Evolutionary conservation across 1,139 yeast genomes (phyloP).

Genomic region (Ogataea hybrid): DNA sequence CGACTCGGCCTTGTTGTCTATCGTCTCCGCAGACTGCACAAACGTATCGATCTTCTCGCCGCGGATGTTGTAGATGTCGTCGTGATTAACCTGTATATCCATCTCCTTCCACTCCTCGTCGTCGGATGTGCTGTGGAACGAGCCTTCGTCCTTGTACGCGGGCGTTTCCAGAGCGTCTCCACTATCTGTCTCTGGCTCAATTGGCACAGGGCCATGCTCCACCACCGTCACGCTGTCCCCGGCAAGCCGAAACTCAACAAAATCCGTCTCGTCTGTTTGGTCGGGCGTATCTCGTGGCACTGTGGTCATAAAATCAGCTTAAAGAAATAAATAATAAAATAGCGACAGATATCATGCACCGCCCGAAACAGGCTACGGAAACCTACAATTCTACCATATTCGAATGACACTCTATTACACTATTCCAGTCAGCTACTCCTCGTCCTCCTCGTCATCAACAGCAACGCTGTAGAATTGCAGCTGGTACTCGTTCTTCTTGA

Average conservation of each 20-base stretch:
- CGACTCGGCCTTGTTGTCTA: constrained; percentile 13
- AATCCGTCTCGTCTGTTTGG: not conserved
- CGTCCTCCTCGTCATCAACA: constrained; percentile 93
- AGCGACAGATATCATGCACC: not conserved
- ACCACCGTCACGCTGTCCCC: constrained; percentile 2
- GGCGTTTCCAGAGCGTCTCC: not conserved
- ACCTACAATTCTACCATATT: not conserved
- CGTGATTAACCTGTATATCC: constrained; percentile 47
- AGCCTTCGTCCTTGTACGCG: not conserved
- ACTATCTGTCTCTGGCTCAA: not conserved
- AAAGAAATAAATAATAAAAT: not conserved
- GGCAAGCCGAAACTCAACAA: constrained; percentile 4
- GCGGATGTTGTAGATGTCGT: constrained; percentile 49
- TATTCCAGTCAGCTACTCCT: constrained; percentile 42
- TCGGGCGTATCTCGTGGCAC: not conserved
- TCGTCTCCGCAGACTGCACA: constrained; percentile 25
- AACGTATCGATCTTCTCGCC: constrained; percentile 46
- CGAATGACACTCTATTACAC: not conserved
- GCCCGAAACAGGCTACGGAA: not conserved
- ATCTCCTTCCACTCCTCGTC: constrained; percentile 51
- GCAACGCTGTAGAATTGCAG: constrained; percentile 99
- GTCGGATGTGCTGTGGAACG: constrained; percentile 8
- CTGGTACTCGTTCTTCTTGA: constrained; percentile 94
- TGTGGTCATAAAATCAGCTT: not conserved
- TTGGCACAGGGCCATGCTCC: not conserved